phyloP scores from a whole-genome alignment of 495 filamentous ascomycete genomes.

The Talaromyces wortmannii region DNA sequence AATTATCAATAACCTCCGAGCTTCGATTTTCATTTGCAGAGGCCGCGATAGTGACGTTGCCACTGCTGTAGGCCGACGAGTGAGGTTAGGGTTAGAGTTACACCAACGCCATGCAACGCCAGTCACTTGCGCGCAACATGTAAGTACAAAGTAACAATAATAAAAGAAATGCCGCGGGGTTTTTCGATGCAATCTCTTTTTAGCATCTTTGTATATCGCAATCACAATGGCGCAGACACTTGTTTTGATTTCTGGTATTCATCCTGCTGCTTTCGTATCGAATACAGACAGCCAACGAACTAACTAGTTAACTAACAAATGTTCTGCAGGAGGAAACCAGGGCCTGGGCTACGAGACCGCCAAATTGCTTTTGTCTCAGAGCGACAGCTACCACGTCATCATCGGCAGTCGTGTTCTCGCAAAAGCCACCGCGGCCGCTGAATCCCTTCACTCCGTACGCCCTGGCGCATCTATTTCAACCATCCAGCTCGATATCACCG shows the following conservation, averaged over 20 bases:
- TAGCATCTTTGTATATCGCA: background rate
- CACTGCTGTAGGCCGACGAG: too few species aligned
- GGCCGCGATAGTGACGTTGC: too few species aligned
- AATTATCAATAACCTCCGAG: too few species aligned
- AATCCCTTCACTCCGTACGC: conserved; percentile 4
- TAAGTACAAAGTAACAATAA: too few species aligned
- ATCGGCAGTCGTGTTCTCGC: conserved; percentile 13
- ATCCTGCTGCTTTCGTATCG: background rate
- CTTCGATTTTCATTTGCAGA: too few species aligned
- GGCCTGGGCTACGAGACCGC: conserved; percentile 20
- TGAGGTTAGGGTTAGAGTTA: too few species aligned
- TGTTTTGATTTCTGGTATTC: background rate
- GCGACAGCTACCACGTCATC: conserved; percentile 15
- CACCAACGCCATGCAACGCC: too few species aligned
- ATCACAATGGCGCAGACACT: background rate
- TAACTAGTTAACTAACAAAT: background rate
- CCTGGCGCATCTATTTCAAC: background rate
- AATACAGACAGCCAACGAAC: too few species aligned
- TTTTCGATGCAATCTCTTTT: too few species aligned
- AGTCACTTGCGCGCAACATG: too few species aligned
- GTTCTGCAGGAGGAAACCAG: conserved; percentile 16
- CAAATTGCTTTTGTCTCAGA: conserved; percentile 8
- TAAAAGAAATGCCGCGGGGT: too few species aligned
- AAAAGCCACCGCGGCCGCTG: conserved; percentile 14
- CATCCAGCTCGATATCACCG: conserved; percentile 15